A percentile compares a stretch with the other conserved stretches of the same genome.
These are phyloP conservation scores for Conringia planisiliqua DNA, from an alignment of 345 rosid species.

Conservation along the genomic window DNA sequence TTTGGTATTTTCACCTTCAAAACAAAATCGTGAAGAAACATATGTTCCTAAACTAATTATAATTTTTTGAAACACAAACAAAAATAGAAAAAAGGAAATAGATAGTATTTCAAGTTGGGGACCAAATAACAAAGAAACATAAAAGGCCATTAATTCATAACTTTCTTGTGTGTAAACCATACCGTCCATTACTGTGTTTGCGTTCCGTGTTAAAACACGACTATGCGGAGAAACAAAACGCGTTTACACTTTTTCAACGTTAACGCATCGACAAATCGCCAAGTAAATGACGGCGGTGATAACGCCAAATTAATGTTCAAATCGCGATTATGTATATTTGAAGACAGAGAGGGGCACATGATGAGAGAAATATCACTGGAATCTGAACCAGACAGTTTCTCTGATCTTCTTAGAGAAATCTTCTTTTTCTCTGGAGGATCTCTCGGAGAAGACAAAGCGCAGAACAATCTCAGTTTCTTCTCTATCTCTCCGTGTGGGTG, in stretches of 20 bases:
- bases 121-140: not conserved
- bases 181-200: not conserved
- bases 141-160: not conserved
- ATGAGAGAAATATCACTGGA: conserved; percentile 20
- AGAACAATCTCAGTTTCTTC: not conserved
- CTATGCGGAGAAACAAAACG: not conserved
- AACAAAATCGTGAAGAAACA: not conserved
- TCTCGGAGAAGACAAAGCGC: conserved; percentile 20
- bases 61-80: not conserved
- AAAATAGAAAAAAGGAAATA: not conserved
- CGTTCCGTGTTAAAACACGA: conserved; percentile 13
- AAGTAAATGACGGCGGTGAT: conserved; percentile 5
- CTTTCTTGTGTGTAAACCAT: not conserved
- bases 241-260: conserved; percentile 11
- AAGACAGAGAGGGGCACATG: not conserved
- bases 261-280: conserved; percentile 4
- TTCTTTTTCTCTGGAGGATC: conserved; percentile 5
- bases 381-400: conserved; percentile 36
- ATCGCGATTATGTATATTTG: conserved; percentile 18
- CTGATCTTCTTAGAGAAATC: conserved; percentile 24
- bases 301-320: conserved; percentile 18
- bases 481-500: not conserved
- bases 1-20: not conserved
- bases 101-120: not conserved
- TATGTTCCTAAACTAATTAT: not conserved